A percentile compares a stretch with the other conserved stretches of the same genome.
Conservation (phyloP, 1,284 basidiomycete species). For the Takashimella tepidaria region DNA sequence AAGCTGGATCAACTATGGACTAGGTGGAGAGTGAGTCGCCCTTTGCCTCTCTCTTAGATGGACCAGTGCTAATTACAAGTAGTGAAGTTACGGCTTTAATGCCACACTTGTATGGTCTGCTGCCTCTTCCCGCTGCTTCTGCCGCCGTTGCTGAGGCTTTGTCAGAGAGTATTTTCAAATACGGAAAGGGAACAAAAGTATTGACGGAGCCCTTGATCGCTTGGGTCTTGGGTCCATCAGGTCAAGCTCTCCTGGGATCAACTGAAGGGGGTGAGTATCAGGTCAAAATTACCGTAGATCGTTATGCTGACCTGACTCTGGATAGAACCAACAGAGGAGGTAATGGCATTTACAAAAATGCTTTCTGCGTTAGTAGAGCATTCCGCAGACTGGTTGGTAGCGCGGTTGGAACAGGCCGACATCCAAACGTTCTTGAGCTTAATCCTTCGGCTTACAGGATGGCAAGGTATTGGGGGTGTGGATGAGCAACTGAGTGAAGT, state of each 20-base stretch:
- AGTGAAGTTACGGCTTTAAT: slow-evolving; percentile 51
- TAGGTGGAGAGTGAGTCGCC: slow-evolving; percentile 61
- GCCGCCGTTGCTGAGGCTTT: slow-evolving; percentile 72
- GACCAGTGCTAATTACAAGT: slow-evolving; percentile 21
- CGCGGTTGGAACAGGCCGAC: slow-evolving; percentile 58
- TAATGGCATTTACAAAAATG: slow-evolving; percentile 64
- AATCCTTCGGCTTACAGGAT: slow-evolving; percentile 67
- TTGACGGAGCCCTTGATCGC: slow-evolving; percentile 74
- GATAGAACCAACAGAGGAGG: slow-evolving; percentile 38
- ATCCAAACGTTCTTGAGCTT: slow-evolving; percentile 66
- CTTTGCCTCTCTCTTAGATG: slow-evolving; percentile 43
- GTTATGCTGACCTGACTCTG: not conserved
- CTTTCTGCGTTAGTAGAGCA: slow-evolving; percentile 76
- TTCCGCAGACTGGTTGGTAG: slow-evolving; percentile 70
- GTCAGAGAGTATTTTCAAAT: slow-evolving; percentile 63
- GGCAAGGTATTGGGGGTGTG: slow-evolving; percentile 67
- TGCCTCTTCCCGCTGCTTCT: slow-evolving; percentile 57
- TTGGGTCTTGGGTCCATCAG: slow-evolving; percentile 59
- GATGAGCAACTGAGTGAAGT: slow-evolving; percentile 78
- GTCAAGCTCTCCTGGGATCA: slow-evolving; percentile 24
- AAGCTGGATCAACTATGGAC: slow-evolving; percentile 65
- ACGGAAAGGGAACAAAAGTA: slow-evolving; percentile 63
- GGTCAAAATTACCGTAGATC: no score
- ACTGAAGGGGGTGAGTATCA: slow-evolving; percentile 26
- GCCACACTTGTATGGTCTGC: slow-evolving; percentile 54